Evolutionary conservation across 176 grass and related monocot genomes (phyloP).

Genomic region (Bonia amplexicaulis): DNA sequence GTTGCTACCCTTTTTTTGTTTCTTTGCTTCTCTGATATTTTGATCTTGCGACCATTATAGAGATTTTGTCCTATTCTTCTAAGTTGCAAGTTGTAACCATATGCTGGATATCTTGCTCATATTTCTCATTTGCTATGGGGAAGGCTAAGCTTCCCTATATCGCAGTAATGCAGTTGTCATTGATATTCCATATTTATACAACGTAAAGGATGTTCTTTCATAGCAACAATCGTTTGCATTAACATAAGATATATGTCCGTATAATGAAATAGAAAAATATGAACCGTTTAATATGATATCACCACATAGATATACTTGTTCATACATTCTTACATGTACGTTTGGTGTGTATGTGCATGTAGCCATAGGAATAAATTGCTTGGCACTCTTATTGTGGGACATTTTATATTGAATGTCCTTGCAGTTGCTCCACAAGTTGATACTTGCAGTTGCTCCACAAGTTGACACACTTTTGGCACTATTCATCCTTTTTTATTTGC

Average conservation of each 20-base stretch:
- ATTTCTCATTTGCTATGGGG: background rate
- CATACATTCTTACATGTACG: background rate
- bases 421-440: background rate
- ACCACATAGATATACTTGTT: background rate
- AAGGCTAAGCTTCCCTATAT: background rate
- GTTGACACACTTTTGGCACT: conserved; percentile 1
- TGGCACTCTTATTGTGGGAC: background rate
- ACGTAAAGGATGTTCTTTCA: background rate
- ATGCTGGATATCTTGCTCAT: background rate
- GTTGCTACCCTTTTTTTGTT: background rate
- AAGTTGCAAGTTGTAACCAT: no score
- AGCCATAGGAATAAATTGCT: background rate
- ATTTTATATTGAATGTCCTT: conserved; percentile 10
- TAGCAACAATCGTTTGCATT: conserved; percentile 11
- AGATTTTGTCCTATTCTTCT: background rate
- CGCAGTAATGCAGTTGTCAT: background rate
- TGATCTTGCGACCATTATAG: background rate
- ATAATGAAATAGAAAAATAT: conserved; percentile 11
- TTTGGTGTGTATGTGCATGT: background rate
- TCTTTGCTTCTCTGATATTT: background rate
- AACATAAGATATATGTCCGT: background rate
- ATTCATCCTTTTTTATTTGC: conserved; percentile 19
- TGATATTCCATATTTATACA: conserved; percentile 22
- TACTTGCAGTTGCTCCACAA: background rate
- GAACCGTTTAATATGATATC: background rate